Evolutionary conservation across 371 early-diverging fungal species (phyloP), one percentile per base, ranked within the genome.

Genomic region (Actinomucor elegans): DNA sequence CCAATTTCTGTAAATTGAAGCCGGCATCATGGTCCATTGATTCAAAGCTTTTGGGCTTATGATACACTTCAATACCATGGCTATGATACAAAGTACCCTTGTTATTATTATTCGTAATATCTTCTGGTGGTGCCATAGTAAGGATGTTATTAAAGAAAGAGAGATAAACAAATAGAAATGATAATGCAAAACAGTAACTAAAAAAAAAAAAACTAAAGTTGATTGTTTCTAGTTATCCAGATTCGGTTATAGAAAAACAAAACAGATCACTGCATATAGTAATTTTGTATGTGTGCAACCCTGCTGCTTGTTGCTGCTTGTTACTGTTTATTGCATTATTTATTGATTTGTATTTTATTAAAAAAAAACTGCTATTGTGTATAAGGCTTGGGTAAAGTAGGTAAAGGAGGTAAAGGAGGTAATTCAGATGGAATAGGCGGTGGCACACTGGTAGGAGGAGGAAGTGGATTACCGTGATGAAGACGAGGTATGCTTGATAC

Each of bases 361-460:
- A n/a, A n/a, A n/a, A n/a, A n/a, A n/a, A n/a, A n/a, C n/a, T n/a
- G n/a, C n/a, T n/a, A n/a, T n/a, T n/a, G n/a, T n/a, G n/a, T n/a
- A n/a, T n/a, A n/a, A n/a, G n/a, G n/a, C n/a, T n/a, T n/a, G n/a
- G n/a, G n/a, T n/a, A n/a, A n/a, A n/a, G n/a, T 45, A 27, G 55
- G 45, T 24, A 50, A 24, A 10, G 45, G 48, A 4, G 64, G 62
- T 36, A 60, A 42, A 5, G 66, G 47, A 14, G 69, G 69, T 48
- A 66, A 48, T 6, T 42, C 50, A 20, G 53, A 35, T 15, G 69
- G 66, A 31, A 65, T 49, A 41, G 69, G 66, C 20, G 69, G 69
- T 1, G 62, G 62, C 15, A 59, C 35, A 42, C 56, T 35, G 14
- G 62, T 58, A 5, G 69, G 69, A n/a, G 69, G 69, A 18, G 69